A percentile compares a stretch with the other conserved stretches of the same genome.
Evolutionary conservation across 208 protist genomes (phyloP).

Genomic region (Leishmania lainsoni): DNA sequence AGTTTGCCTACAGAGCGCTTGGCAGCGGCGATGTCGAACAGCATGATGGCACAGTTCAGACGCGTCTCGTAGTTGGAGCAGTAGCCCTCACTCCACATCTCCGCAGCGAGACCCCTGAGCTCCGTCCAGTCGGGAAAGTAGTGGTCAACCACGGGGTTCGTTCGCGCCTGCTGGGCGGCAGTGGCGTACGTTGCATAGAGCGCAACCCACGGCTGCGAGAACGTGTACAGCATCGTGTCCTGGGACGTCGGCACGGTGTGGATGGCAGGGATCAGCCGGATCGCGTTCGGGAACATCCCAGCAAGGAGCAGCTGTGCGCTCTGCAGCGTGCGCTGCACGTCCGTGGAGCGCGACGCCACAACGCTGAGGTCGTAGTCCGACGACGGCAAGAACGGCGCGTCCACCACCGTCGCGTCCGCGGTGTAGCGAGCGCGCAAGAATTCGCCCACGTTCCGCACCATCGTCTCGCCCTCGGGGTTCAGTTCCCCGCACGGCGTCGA

Average conservation of each 20-base stretch:
- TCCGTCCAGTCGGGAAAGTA: conserved; percentile 22
- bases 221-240: conserved; percentile 31
- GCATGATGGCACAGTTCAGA: conserved; percentile 22
- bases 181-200: conserved; percentile 19
- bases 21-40: conserved; percentile 51
- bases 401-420: conserved; percentile 23
- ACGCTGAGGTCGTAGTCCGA: conserved; percentile 42
- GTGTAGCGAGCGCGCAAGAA: conserved; percentile 47
- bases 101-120: conserved; percentile 30
- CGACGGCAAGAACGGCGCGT: conserved; percentile 28
- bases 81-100: conserved; percentile 34
- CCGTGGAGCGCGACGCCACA: conserved; percentile 52
- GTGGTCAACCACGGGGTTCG: conserved; percentile 27
- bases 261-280: conserved; percentile 44
- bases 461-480: conserved; percentile 33
- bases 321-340: conserved; percentile 52
- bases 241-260: conserved; percentile 27
- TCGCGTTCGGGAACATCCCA: conserved; percentile 36
- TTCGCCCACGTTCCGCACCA: conserved; percentile 42
- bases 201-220: conserved; percentile 23
- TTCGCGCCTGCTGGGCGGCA: conserved; percentile 4
- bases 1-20: conserved; percentile 17
- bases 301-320: conserved; percentile 39
- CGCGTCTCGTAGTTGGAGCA: conserved; percentile 35
- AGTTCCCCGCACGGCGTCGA: conserved; percentile 47